Evolutionary conservation across 1,284 basidiomycete species (phyloP), one percentile per base, ranked within the genome.

Genomic region (Phaffia rhodozyma): DNA sequence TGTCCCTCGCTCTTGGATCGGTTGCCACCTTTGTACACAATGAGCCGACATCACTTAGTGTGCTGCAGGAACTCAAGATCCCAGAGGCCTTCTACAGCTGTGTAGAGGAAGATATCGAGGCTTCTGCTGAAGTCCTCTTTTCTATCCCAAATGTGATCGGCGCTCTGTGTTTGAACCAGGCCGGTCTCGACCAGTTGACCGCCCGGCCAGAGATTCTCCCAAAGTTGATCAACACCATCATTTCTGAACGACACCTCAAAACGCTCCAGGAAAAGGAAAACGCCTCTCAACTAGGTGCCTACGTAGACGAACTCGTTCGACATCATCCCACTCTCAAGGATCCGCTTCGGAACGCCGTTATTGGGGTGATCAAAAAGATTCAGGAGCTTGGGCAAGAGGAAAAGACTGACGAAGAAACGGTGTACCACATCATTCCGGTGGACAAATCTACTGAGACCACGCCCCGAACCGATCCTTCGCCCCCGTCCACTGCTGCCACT

Each of bases 1-100:
- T 94, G 59, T 86, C 90, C 1, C 79, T 91, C 52, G 86, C 91
- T 1, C 91, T 97, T 79, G 94, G 94, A 76, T 89, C 97, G 73
- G 92, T 97, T 86, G 86, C 94, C 5, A 93, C 92, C 0, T 97
- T 99, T 74, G 86, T 98, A 21, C 94, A 99, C 79, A 99, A 97
- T 71, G 96, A 99, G 76, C 96, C 96, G 13, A 97, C 94, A 0
- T 96, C 91, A 18, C 79, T 99, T 63, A 79, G 84, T 1, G 87
- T 93, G 60, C 86, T 99, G 49, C 96, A 99, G 75, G 96, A 99
- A 75, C 83, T 85, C 57, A 84, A 87, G 30, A 76, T 99, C 2
- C 96, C 96, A 0, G 89, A 94, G 71, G 82, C 85, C 0, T 89
- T 99, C 69, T 96, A 93, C 74, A 81, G 83, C 63, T 82, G 87